These are phyloP conservation scores for Lactifluus piperatus DNA, from an alignment of 768 basidiomycete genomes.

Conservation along the genomic window DNA sequence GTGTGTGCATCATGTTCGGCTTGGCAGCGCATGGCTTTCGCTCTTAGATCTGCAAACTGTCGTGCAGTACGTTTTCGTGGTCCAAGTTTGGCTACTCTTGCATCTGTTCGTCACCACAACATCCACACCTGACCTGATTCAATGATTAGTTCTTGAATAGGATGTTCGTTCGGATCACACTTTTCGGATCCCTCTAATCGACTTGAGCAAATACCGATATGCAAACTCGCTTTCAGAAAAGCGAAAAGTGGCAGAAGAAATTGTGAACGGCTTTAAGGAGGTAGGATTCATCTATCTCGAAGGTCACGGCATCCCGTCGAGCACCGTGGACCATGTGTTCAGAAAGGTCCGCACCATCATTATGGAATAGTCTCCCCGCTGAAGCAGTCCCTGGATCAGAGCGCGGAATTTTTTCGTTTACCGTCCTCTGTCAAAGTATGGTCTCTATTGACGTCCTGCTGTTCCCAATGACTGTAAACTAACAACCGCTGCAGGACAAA, in stretches of 20 bases:
- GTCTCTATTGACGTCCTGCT: neutral
- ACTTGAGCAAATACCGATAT: constrained; percentile 60
- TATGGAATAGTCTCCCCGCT: neutral
- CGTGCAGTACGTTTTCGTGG: neutral
- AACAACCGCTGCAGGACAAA: constrained; percentile 32
- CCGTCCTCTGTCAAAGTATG: constrained; percentile 52
- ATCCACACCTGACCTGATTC: neutral
- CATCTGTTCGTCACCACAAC: constrained; percentile 1
- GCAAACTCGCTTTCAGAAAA: constrained; percentile 46
- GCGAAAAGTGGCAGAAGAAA: constrained; percentile 51
- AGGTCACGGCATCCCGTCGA: constrained; percentile 59
- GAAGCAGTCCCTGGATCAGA: constrained; percentile 37
- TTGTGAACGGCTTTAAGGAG: constrained; percentile 72
- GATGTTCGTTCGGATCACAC: constrained; percentile 30
- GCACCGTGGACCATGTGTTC: constrained; percentile 51
- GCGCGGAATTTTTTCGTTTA: constrained; percentile 64
- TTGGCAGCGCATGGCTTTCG: neutral
- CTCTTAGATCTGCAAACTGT: neutral
- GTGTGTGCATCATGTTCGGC: too few relatives aligned
- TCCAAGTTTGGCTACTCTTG: neutral
- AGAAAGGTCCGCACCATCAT: constrained; percentile 39
- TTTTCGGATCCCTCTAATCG: constrained; percentile 57
- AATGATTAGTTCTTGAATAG: constrained; percentile 20
- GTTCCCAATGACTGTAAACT: neutral
- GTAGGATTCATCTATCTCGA: constrained; percentile 75